These are phyloP conservation scores for Ciborinia camelliae DNA, from an alignment of 2,329 filamentous ascomycete species.

Conservation along the genomic window DNA sequence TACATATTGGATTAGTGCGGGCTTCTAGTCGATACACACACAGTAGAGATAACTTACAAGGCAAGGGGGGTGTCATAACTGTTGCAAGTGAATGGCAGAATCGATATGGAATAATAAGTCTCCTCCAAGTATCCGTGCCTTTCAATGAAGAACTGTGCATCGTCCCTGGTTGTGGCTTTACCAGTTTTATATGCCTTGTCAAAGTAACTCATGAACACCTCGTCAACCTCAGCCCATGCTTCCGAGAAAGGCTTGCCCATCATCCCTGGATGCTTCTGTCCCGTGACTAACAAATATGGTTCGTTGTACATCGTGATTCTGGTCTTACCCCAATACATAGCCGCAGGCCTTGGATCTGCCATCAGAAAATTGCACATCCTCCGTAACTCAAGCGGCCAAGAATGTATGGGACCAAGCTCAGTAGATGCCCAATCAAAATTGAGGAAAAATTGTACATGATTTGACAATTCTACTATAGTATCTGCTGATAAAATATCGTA, in stretches of 20 bases:
- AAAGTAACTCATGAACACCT: conserved; percentile 35
- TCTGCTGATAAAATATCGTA: conserved; percentile 31
- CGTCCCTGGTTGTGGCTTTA: conserved; percentile 28
- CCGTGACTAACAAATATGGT: conserved; percentile 66
- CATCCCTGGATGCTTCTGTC: conserved; percentile 69
- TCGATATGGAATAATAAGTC: conserved; percentile 36
- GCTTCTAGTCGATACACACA: not conserved
- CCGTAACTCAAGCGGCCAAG: conserved; percentile 67
- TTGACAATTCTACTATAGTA: conserved; percentile 23
- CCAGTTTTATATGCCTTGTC: conserved; percentile 33
- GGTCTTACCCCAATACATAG: conserved; percentile 76
- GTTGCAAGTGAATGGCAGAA: conserved; percentile 27
- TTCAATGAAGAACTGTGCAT: conserved; percentile 37
- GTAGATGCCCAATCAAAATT: conserved; percentile 44
- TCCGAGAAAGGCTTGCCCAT: conserved; percentile 52
- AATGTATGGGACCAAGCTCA: conserved; percentile 30
- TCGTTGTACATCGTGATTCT: conserved; percentile 69
- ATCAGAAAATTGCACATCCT: conserved; percentile 80
- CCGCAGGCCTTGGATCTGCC: conserved; percentile 71
- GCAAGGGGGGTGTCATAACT: conserved; percentile 22
- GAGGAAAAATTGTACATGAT: conserved; percentile 34
- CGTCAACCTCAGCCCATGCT: conserved; percentile 41
- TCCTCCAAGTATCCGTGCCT: conserved; percentile 40
- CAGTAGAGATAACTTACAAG: conserved; percentile 24
- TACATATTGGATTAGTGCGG: not conserved